Base-by-base conservation (phyloP, 306 rosid species). In the Heteromeles arbutifolia region DNA sequence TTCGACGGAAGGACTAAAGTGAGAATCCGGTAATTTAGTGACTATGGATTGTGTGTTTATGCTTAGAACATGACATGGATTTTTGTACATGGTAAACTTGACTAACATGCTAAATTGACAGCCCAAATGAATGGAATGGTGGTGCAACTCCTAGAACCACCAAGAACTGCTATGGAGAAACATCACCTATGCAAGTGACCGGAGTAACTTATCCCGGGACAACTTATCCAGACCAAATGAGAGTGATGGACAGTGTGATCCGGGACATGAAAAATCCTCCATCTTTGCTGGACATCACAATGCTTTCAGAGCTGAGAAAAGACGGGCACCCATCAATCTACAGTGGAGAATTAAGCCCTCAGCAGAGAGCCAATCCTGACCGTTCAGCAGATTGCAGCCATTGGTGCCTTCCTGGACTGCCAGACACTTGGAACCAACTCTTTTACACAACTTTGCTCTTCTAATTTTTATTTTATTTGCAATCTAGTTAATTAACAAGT, bases 361-460 rank as follows among this genome's bases (percentile, higher is more conserved):
- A 78, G 43, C 97, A 95, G 73, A 82, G 89, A 75, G 90, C 96
- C 26, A 90, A 90, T 62, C 99, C 96, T 14, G 84, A 72, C 10
- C 82, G 82, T 65, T 88, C 96, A 0, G 91, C 97, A 15, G 99
- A 90, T 83, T 92, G 98, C 57, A 96, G 99, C 85, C 99, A 90
- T 82, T 96, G 98, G 99, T 92, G 99, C 80, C 96, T 96, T 77
- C 97, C 96, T 82, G 98, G 97, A 12, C 75, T 96, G 78, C 98
- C 98, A 44, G 98, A 96, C 85, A 86, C 97, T 76, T 96, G 97
- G 98, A 95, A 95, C 80, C 82, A 92, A 69, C 74, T 95, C 2
- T 89, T 95, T 78, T 89, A 89, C 44, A 85, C 97, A 62, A 74
- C 91, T 4, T 75, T 92, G 74, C 79, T 90, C 78, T 88, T 80